A percentile compares a stretch with the other conserved stretches of the same genome.
Evolutionary conservation across 345 rosid species (phyloP).

Genomic region (Kernera saxatilis): DNA sequence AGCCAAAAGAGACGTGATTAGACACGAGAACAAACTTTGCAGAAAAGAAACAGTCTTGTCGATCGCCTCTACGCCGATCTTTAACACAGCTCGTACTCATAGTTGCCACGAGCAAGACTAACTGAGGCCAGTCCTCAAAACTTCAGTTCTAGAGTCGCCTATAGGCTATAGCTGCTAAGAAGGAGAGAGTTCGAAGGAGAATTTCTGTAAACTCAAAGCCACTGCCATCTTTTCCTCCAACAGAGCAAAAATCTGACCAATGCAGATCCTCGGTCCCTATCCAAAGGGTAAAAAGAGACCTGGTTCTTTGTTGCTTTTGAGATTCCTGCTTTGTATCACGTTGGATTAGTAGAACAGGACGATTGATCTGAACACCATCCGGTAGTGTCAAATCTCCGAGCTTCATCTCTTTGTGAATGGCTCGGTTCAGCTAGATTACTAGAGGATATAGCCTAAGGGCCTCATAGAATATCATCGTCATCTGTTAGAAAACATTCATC

Average conservation of each 20-base stretch:
- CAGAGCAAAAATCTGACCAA: slow-evolving; percentile 52
- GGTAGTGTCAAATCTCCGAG: slow-evolving; percentile 34
- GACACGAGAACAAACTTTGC: too few species aligned
- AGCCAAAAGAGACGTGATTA: too few species aligned
- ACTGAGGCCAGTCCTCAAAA: too few species aligned
- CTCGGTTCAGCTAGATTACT: not conserved
- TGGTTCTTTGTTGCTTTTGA: slow-evolving; percentile 53
- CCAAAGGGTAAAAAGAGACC: too few species aligned
- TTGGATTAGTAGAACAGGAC: slow-evolving; percentile 29
- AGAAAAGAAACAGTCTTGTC: too few species aligned
- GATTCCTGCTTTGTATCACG: slow-evolving; percentile 26
- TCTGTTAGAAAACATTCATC: too few species aligned
- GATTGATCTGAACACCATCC: slow-evolving; percentile 1
- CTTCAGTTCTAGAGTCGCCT: too few species aligned
- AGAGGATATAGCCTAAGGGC: slow-evolving; percentile 39
- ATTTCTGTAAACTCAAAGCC: slow-evolving; percentile 37
- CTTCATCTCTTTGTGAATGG: slow-evolving; percentile 17
- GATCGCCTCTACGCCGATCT: too few species aligned
- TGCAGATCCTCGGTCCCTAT: slow-evolving; percentile 48
- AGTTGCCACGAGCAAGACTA: too few species aligned
- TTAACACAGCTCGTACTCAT: too few species aligned
- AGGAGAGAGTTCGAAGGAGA: slow-evolving; percentile 43
- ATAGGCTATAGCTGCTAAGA: too few species aligned
- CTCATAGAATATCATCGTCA: slow-evolving; percentile 46
- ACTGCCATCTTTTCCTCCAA: slow-evolving; percentile 45